A percentile compares a stretch with the other conserved stretches of the same genome.
Evolutionary conservation across 1,139 yeast genomes (phyloP).

Genomic region (Yamadazyma oceani): DNA sequence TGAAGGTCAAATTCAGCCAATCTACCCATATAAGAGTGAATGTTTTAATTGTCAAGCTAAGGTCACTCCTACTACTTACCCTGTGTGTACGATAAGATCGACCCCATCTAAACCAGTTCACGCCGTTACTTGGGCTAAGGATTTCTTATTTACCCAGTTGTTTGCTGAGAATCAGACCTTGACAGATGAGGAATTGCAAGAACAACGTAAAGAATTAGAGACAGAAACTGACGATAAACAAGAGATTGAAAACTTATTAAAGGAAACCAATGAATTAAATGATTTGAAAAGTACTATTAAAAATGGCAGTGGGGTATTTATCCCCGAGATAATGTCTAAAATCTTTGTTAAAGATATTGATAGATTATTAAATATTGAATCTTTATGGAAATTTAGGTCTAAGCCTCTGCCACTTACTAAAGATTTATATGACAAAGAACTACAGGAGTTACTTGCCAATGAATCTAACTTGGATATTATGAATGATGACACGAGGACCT

Average conservation of each 20-base stretch:
- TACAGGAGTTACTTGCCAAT: constrained; percentile 16
- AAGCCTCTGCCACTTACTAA: constrained; percentile 64
- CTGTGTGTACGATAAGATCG: constrained; percentile 95
- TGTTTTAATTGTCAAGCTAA: constrained; percentile 92
- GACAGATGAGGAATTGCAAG: constrained; percentile 26
- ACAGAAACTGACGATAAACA: constrained; percentile 55
- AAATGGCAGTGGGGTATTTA: constrained; percentile 32
- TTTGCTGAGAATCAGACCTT: constrained; percentile 57
- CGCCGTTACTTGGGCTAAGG: constrained; percentile 97
- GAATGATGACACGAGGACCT: constrained; percentile 57
- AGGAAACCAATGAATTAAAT: constrained; percentile 75
- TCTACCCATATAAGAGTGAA: constrained; percentile 77
- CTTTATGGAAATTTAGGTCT: constrained; percentile 73
- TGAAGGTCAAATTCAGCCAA: constrained; percentile 91
- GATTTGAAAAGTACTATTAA: constrained; percentile 54
- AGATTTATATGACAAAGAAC: constrained; percentile 16
- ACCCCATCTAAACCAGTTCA: constrained; percentile 97
- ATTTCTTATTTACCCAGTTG: constrained; percentile 77
- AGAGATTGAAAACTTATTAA: constrained; percentile 67
- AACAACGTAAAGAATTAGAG: constrained; percentile 38
- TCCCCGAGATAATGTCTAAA: constrained; percentile 47
- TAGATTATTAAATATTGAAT: constrained; percentile 66
- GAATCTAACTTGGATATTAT: constrained; percentile 21
- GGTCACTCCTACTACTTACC: constrained; percentile 85
- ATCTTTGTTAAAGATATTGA: constrained; percentile 71